A percentile compares a stretch with the other conserved stretches of the same genome.
phyloP scores from a whole-genome alignment of 192 early-diverging fungal species.

The Coemansia sp. region DNA sequence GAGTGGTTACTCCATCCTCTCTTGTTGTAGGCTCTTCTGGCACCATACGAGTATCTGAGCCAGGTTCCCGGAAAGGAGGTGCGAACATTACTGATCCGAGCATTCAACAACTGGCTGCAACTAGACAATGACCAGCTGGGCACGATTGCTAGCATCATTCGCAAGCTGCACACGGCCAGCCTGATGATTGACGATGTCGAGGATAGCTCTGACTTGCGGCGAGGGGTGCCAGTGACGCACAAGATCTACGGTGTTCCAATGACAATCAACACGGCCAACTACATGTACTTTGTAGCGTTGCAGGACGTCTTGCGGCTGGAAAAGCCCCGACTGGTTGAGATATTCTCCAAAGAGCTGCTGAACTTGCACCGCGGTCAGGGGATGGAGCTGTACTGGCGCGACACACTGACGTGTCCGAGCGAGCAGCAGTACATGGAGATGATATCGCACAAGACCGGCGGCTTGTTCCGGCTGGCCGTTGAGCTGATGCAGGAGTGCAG shows the following conservation, averaged over 20 bases:
- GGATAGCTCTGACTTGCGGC: conserved; percentile 83
- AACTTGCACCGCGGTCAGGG: conserved; percentile 95
- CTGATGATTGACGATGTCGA: conserved; percentile 97
- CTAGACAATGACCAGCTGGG: conserved; percentile 67
- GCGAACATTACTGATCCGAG: conserved; percentile 85
- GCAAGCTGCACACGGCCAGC: conserved; percentile 94
- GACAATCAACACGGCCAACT: conserved; percentile 97
- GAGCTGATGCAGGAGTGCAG: conserved; percentile 88
- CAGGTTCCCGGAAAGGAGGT: conserved; percentile 92
- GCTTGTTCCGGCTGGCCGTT: conserved; percentile 89
- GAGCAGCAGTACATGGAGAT: conserved; percentile 93
- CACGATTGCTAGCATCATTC: conserved; percentile 77
- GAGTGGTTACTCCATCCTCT: too few species aligned
- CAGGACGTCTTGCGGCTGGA: conserved; percentile 67
- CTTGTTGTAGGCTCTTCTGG: conserved; percentile 72
- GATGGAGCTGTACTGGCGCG: conserved; percentile 97
- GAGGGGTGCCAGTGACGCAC: conserved; percentile 93
- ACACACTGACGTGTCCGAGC: conserved; percentile 84
- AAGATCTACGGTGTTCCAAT: conserved; percentile 91
- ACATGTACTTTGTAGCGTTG: conserved; percentile 93
- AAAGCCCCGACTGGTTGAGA: conserved; percentile 68
- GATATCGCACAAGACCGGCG: conserved; percentile 97
- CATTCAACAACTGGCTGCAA: conserved; percentile 88
- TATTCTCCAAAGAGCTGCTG: conserved; percentile 91
- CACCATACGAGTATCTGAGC: conserved; percentile 88